Evolutionary conservation across 176 grass and related monocot genomes (phyloP), one percentile per base, ranked within the genome.

Genomic region (Rhynchospora tenuis): DNA sequence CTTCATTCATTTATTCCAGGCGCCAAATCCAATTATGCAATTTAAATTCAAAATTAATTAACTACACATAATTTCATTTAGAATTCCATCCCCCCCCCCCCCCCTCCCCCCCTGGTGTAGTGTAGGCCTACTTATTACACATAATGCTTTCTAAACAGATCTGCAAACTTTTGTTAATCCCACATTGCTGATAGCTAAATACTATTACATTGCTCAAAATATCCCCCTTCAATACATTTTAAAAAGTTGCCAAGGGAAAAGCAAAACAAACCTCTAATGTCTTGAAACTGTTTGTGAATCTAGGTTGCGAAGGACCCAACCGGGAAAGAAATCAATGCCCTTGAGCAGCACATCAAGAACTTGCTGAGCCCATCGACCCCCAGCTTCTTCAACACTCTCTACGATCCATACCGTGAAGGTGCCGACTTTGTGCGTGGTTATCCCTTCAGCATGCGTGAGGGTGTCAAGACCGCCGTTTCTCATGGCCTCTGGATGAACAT

Each of bases 401-500:
- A 97, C 0, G 92, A 97, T 72, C 94, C 94, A 16, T 97, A 92
- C 80, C 92, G 92, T 33, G 86, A 92, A 16, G 94, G 90, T 24
- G 92, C 94, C 11, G 91, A 97, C 71, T 97, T 94, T 89, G 94
- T 97, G 42, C 90, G 92, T 85, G 94, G 94, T 0, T 97, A 97
- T 64, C 94, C 94, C 72, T 97, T 97, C 90, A 91, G 88, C 87
- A 88, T 97, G 12, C 91, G 92, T 63, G 94, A 97, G 26, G 94
- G 92, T 73, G 81, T 62, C 38, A 81, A 79, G 54, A 97, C 94
- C 17, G 94, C 94, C 13, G 86, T 94, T 29, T 97, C 94, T 46
- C 94, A 97, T 1, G 92, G 94, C 46, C 83, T 97, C 33, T 97
- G 94, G 94, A 90, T 97, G 28, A 97, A 97, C 85, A 92, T 97